Evolutionary conservation across 108 stramenopile genomes (phyloP).

Genomic region (Bacterosira constricta): DNA sequence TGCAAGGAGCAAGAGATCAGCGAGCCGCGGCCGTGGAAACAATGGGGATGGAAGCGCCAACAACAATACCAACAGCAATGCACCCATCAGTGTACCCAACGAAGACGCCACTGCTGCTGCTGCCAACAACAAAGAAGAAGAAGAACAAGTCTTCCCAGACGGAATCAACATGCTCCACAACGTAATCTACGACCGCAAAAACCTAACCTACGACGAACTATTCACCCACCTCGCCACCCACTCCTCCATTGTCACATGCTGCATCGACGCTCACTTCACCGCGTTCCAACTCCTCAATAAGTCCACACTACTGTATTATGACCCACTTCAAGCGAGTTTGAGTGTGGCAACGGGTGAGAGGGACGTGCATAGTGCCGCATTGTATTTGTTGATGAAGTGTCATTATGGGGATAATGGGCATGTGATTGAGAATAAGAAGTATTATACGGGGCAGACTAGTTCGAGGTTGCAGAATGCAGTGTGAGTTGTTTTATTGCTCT

Average conservation of each 20-base stretch:
- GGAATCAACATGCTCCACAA: slow-evolving; percentile 50
- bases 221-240: slow-evolving; percentile 40
- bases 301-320: slow-evolving; percentile 42
- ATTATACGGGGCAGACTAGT: slow-evolving; percentile 37
- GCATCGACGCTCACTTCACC: slow-evolving; percentile 65
- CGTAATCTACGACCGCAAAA: slow-evolving; percentile 58
- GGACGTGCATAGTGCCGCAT: slow-evolving; percentile 25
- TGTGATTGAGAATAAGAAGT: slow-evolving; percentile 55
- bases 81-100: neutral
- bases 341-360: slow-evolving; percentile 29
- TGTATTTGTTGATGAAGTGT: slow-evolving; percentile 58
- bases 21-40: neutral
- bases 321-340: slow-evolving; percentile 32
- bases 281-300: slow-evolving; percentile 51
- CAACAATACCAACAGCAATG: neutral
- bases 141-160: neutral
- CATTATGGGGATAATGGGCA: slow-evolving; percentile 57
- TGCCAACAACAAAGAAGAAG: neutral
- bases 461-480: slow-evolving; percentile 30
- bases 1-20: neutral
- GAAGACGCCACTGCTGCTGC: neutral
- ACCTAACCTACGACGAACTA: slow-evolving; percentile 57
- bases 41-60: neutral
- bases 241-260: slow-evolving; percentile 55
- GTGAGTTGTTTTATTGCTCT: slow-evolving; percentile 12